A percentile compares a stretch with the other conserved stretches of the same genome.
phyloP scores from a whole-genome alignment of 225 moss, liverwort and hornwort species.

The Ulota crispa region DNA sequence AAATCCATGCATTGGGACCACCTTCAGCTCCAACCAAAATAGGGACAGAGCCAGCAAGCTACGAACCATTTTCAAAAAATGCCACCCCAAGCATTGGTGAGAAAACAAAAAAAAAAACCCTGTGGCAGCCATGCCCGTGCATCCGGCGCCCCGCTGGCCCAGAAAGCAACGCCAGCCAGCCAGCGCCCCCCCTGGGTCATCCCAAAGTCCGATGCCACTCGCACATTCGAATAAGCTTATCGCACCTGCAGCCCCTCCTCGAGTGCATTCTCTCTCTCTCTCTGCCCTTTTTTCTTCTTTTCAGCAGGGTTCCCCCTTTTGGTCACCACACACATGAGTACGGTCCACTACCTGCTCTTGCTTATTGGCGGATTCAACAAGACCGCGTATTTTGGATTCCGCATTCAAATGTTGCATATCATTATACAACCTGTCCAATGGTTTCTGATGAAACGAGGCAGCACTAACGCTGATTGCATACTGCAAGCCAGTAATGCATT shows the following conservation, averaged over 20 bases:
- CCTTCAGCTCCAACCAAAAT: no score
- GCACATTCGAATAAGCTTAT: not conserved
- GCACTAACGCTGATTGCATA: no score
- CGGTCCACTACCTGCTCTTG: not conserved
- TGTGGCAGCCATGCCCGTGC: not conserved
- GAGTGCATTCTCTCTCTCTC: not conserved
- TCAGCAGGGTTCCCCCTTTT: not conserved
- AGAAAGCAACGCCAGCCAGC: not conserved
- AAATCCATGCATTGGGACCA: no score
- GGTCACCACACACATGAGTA: not conserved
- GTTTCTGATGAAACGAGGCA: no score
- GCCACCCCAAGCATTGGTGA: no score
- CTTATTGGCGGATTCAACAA: not conserved
- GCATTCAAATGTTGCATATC: not conserved
- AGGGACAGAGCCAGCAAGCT: no score
- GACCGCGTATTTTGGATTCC: not conserved
- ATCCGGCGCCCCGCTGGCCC: not conserved
- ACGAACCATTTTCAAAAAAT: no score
- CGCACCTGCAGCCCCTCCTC: not conserved
- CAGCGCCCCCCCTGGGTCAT: not conserved
- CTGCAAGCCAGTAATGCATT: no score
- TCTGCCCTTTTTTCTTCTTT: not conserved
- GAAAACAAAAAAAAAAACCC: no score
- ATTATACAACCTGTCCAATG: no score
- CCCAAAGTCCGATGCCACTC: not conserved